These are phyloP conservation scores for Podospora australis DNA, from an alignment of 495 filamentous ascomycete species.

Conservation along the genomic window DNA sequence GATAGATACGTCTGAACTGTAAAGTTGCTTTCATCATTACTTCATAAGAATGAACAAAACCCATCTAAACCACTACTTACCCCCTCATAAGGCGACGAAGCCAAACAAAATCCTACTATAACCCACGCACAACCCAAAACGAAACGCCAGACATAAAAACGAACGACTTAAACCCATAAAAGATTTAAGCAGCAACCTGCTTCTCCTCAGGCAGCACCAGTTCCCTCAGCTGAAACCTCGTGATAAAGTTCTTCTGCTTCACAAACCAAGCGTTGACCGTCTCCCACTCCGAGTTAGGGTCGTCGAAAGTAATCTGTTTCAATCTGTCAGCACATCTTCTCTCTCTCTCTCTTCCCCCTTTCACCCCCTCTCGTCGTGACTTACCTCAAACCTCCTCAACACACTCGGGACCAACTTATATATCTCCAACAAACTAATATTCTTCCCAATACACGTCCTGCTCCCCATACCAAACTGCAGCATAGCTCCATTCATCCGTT, in stretches of 20 bases:
- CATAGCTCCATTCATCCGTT: constrained; percentile 53
- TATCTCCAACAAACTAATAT: constrained; percentile 69
- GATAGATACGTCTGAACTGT: too few relatives aligned
- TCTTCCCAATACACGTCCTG: constrained; percentile 63
- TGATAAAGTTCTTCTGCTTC: constrained; percentile 58
- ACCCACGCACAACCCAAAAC: too few relatives aligned
- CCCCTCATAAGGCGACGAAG: too few relatives aligned
- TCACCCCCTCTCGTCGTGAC: constrained; percentile 12
- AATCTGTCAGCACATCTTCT: constrained; percentile 6
- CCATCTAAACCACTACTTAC: too few relatives aligned
- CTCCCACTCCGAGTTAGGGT: constrained; percentile 57
- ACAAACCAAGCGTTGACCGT: constrained; percentile 70
- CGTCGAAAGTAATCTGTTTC: constrained; percentile 47
- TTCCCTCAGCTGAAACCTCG: constrained; percentile 44
- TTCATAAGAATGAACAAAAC: too few relatives aligned
- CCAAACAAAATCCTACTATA: too few relatives aligned
- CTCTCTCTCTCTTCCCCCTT: neutral
- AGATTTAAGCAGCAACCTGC: too few relatives aligned
- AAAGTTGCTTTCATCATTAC: too few relatives aligned
- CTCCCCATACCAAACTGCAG: constrained; percentile 57
- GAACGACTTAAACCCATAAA: too few relatives aligned
- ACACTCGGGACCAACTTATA: constrained; percentile 73
- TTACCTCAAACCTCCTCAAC: constrained; percentile 60
- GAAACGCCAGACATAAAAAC: too few relatives aligned
- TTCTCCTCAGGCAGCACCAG: constrained; percentile 36